Base-by-base conservation (phyloP, 2,329 filamentous ascomycete species). In the Pseudogymnoascus sp. region DNA sequence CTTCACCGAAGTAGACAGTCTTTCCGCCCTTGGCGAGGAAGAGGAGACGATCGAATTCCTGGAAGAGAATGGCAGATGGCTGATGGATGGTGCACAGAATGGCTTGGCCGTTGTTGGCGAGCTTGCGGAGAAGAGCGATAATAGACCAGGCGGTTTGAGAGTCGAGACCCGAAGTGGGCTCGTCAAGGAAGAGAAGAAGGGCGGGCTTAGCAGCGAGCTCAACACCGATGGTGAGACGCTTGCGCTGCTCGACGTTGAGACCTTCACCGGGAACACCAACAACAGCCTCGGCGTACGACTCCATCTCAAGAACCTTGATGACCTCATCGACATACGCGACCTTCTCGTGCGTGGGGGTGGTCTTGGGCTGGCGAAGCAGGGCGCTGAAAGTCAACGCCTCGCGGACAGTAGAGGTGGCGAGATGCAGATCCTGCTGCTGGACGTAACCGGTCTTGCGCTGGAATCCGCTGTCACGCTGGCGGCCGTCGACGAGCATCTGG, bases 41-140 rank as follows among this genome's bases (percentile, higher is more conserved):
- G 33, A 93, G 80, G 6, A 94, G 82, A 63, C 88, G 84, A 70
- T 94, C 90, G 72, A 94, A 97, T 63, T 90, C 88, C 73, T 96
- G 90, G 79, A 97, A 96, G 60, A 97, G 81, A 82, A 96, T 92
- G 35, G 92, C 92, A 12, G 90, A 95, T n/a, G 93, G 93, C 74
- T 97, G 93, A 74, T 97, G 93, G 64, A 97, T 97, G 0, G 93
- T 97, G 77, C 92, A 96, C n/a, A 97, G 85, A 74, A 97, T 90
- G 60, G 93, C 92, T 73, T 95, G 91, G 13, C 93, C 92, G 65
- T 86, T 88, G 74, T 93, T 89, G 69, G 91, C 91, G 35, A 97
- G 81, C 75, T 95, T 96, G 75, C 95, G 88, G 40, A 97, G 82
- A 9, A 97, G 82, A 73, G 91, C 87, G 52, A 92, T 82, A 72